These are phyloP conservation scores for Austroboletus niveus DNA, from an alignment of 1,284 basidiomycete genomes.

Conservation along the genomic window DNA sequence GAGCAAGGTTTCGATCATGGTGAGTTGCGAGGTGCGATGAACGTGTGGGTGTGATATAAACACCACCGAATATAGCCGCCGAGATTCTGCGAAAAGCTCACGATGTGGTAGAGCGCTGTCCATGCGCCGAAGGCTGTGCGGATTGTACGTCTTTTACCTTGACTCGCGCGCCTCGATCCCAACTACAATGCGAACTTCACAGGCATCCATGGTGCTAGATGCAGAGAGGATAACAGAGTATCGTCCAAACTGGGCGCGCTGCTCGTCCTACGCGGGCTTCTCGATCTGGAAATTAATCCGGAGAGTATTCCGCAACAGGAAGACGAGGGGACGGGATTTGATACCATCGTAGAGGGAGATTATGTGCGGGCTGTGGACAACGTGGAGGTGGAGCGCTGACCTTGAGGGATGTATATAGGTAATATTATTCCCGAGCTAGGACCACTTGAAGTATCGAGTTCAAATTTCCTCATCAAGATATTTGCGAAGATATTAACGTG, in stretches of 20 bases:
- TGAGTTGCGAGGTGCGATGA: slow-evolving; percentile 28
- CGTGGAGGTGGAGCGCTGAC: slow-evolving; percentile 46
- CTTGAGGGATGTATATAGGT: too few relatives aligned
- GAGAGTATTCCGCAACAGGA: slow-evolving; percentile 40
- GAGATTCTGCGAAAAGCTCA: slow-evolving; percentile 65
- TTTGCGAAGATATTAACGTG: too few relatives aligned
- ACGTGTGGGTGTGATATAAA: neutral
- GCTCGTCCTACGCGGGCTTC: slow-evolving; percentile 61
- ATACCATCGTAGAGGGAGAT: slow-evolving; percentile 57
- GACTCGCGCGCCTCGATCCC: neutral
- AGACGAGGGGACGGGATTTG: slow-evolving; percentile 27
- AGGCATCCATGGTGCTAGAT: slow-evolving; percentile 65
- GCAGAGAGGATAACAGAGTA: slow-evolving; percentile 67
- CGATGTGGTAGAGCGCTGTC: slow-evolving; percentile 62
- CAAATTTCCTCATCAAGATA: too few relatives aligned
- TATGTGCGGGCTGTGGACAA: slow-evolving; percentile 47
- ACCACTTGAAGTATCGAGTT: too few relatives aligned
- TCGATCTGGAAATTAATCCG: slow-evolving; percentile 53
- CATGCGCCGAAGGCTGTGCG: slow-evolving; percentile 71
- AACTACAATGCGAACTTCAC: neutral
- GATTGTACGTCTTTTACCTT: slow-evolving; percentile 47
- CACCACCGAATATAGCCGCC: slow-evolving; percentile 3
- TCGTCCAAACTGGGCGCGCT: slow-evolving; percentile 72
- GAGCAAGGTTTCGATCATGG: slow-evolving; percentile 84
- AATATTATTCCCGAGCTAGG: too few relatives aligned